Percentiles rank a stretch among this genome's conserved stretches.
These are phyloP conservation scores for Amoeboaphelidium occidentale DNA, from an alignment of 371 early-diverging fungal genomes.

Conservation along the genomic window DNA sequence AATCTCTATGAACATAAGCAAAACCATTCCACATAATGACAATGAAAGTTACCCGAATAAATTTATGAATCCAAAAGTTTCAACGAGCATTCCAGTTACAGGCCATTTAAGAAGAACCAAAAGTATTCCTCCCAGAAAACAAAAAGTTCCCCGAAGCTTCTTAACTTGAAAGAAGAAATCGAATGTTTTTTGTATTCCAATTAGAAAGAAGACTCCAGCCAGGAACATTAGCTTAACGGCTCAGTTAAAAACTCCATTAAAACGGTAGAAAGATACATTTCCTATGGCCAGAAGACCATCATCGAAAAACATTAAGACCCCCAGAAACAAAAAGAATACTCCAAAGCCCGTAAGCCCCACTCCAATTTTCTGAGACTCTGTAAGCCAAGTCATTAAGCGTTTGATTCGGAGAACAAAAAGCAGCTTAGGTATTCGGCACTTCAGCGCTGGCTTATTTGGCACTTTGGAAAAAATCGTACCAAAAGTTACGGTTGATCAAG, in stretches of 20 bases:
- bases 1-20: conserved; percentile 33
- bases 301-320: conserved; percentile 77
- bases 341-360: conserved; percentile 89
- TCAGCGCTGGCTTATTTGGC: no score
- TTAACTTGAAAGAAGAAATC: conserved; percentile 54
- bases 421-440: no score
- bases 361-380: conserved; percentile 38
- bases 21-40: background rate
- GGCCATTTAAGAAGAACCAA: conserved; percentile 66
- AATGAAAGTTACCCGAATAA: conserved; percentile 54
- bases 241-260: background rate
- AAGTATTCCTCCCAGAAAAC: conserved; percentile 71
- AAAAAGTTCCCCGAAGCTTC: conserved; percentile 64
- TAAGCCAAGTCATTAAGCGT: no score
- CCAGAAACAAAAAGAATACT: conserved; percentile 69
- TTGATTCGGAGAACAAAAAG: no score
- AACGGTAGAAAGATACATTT: conserved; percentile 34
- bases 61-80: conserved; percentile 81
- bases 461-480: no score
- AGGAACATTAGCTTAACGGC: conserved; percentile 57
- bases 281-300: conserved; percentile 84
- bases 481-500: no score
- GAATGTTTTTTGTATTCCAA: conserved; percentile 58
- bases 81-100: conserved; percentile 64
- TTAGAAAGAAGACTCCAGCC: conserved; percentile 58